phyloP scores from a whole-genome alignment of 225 moss, liverwort and hornwort genomes.

The Takakia lepidozioides region DNA sequence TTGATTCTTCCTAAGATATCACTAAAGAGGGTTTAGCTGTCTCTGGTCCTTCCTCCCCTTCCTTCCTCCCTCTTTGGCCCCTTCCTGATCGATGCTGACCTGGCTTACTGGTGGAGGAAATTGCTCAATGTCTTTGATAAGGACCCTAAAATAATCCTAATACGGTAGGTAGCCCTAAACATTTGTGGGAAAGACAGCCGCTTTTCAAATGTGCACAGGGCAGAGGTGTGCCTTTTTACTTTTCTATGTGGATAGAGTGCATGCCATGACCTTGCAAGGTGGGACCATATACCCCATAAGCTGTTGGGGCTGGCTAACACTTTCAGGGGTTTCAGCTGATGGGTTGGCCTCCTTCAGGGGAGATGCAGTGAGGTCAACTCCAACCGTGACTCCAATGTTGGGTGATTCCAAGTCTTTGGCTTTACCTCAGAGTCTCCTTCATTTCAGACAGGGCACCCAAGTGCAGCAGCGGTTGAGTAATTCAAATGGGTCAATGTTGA shows the following conservation, averaged over 20 bases:
- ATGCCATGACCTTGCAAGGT: background rate
- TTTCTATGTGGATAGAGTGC: background rate
- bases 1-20: too few species aligned
- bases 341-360: constrained; percentile 1
- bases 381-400: background rate
- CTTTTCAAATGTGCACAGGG: background rate
- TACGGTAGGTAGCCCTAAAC: too few species aligned
- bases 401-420: constrained; percentile 5
- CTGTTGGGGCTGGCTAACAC: too few species aligned
- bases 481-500: constrained; percentile 1
- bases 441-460: constrained; percentile 2
- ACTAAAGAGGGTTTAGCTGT: too few species aligned
- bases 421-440: background rate
- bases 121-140: too few species aligned
- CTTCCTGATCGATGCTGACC: too few species aligned
- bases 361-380: constrained; percentile 5
- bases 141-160: too few species aligned
- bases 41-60: too few species aligned
- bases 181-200: too few species aligned
- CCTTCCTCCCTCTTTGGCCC: too few species aligned
- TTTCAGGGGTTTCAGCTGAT: background rate
- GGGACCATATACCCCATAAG: too few species aligned
- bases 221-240: background rate
- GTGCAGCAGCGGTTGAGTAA: constrained; percentile 6
- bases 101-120: too few species aligned